Evolutionary conservation across 2,329 filamentous ascomycete genomes (phyloP).

Genomic region (Colletotrichum limetticola): DNA sequence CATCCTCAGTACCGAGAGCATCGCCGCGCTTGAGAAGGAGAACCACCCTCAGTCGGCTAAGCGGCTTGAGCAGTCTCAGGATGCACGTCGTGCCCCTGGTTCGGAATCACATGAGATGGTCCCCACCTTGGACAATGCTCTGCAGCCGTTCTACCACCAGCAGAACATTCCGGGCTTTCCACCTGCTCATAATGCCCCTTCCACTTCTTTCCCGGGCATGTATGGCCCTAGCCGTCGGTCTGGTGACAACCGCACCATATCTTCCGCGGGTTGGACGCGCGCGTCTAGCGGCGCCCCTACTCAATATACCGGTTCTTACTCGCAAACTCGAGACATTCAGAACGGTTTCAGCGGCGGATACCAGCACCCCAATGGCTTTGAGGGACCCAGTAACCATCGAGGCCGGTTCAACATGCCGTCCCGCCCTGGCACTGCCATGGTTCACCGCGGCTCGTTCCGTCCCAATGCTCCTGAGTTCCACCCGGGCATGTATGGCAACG

Average conservation of each 20-base stretch:
- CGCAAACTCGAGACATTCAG: constrained; percentile 14
- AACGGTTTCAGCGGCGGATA: neutral
- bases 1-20: constrained; percentile 20
- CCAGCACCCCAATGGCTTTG: constrained; percentile 3
- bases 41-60: constrained; percentile 3
- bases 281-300: neutral
- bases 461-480: constrained; percentile 47
- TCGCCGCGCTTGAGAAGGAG: constrained; percentile 29
- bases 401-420: neutral
- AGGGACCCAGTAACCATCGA: neutral
- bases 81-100: neutral
- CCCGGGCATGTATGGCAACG: constrained; percentile 35
- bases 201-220: constrained; percentile 21
- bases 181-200: constrained; percentile 3
- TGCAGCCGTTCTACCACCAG: constrained; percentile 25
- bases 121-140: constrained; percentile 12
- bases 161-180: neutral
- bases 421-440: constrained; percentile 31
- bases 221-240: constrained; percentile 14
- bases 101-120: neutral
- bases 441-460: constrained; percentile 40
- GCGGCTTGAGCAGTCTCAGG: neutral
- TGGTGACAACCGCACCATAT: constrained; percentile 22
- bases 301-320: constrained; percentile 16
- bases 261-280: constrained; percentile 28